Evolutionary conservation across 2,329 filamentous ascomycete species (phyloP).

Genomic region (Rutstroemia sp.): DNA sequence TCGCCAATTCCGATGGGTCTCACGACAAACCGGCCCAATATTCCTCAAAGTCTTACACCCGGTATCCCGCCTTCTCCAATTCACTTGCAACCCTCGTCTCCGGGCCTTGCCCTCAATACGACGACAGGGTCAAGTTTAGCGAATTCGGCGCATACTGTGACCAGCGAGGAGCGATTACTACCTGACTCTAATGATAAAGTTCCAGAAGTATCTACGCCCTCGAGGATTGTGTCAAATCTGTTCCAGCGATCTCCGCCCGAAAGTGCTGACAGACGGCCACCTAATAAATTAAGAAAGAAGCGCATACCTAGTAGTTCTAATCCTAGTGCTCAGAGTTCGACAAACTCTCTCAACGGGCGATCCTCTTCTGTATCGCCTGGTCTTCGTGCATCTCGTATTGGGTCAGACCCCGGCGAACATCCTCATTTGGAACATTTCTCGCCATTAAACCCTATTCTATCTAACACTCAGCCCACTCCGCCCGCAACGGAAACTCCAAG

Average conservation of each 20-base stretch:
- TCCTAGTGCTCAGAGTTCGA: slow-evolving; percentile 86
- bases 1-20: slow-evolving; percentile 30
- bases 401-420: slow-evolving; percentile 25
- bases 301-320: slow-evolving; percentile 66
- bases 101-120: slow-evolving; percentile 15
- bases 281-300: slow-evolving; percentile 89
- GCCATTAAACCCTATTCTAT: slow-evolving; percentile 5
- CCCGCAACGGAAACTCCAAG: slow-evolving; percentile 21
- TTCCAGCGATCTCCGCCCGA: slow-evolving; percentile 64
- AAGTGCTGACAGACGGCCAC: slow-evolving; percentile 56
- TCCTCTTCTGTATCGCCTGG: slow-evolving; percentile 22
- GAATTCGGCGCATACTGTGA: slow-evolving; percentile 21
- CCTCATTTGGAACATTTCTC: neutral
- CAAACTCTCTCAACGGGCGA: slow-evolving; percentile 57
- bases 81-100: slow-evolving; percentile 19
- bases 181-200: slow-evolving; percentile 22
- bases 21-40: slow-evolving; percentile 10
- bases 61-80: slow-evolving; percentile 12
- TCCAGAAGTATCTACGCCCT: slow-evolving; percentile 41
- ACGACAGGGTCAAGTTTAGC: slow-evolving; percentile 19
- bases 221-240: slow-evolving; percentile 60
- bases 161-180: slow-evolving; percentile 43
- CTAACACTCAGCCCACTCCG: slow-evolving; percentile 20
- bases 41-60: slow-evolving; percentile 20
- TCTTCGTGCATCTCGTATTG: slow-evolving; percentile 27